A percentile compares a stretch with the other conserved stretches of the same genome.
These are phyloP conservation scores for Brassica hybrid DNA, from an alignment of 441 rosid species.

Conservation along the genomic window DNA sequence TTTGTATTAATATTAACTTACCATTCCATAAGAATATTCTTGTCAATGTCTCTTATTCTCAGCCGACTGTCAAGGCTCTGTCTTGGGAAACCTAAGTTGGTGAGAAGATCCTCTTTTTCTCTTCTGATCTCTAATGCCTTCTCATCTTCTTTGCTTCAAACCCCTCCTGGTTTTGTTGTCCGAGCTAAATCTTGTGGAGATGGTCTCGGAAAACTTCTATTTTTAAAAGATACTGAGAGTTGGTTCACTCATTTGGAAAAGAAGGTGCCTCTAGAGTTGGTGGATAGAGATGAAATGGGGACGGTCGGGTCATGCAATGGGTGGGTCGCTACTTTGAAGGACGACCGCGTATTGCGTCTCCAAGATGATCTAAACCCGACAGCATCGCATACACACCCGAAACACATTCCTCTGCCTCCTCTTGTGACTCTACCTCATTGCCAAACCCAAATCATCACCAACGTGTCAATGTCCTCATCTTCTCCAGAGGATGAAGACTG, in stretches of 20 bases:
- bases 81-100: neutral
- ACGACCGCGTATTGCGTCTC: neutral
- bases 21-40: neutral
- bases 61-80: neutral
- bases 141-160: slow-evolving; percentile 6
- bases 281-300: neutral
- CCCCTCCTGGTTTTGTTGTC: neutral
- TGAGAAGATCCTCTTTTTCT: neutral
- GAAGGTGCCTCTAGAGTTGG: slow-evolving; percentile 5
- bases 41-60: neutral
- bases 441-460: slow-evolving; percentile 21
- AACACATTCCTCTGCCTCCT: slow-evolving; percentile 8
- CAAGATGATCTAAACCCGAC: slow-evolving; percentile 17
- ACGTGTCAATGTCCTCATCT: slow-evolving; percentile 23
- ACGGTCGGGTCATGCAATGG: neutral
- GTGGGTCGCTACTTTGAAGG: slow-evolving; percentile 17
- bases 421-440: slow-evolving; percentile 13
- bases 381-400: neutral
- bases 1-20: neutral
- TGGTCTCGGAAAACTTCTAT: neutral
- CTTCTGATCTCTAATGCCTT: neutral
- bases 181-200: neutral
- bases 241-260: neutral
- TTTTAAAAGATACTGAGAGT: neutral
- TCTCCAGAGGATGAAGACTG: slow-evolving; percentile 17